phyloP scores from a whole-genome alignment of 1,284 basidiomycete genomes.

The Cutaneotrichosporon dermatis region DNA sequence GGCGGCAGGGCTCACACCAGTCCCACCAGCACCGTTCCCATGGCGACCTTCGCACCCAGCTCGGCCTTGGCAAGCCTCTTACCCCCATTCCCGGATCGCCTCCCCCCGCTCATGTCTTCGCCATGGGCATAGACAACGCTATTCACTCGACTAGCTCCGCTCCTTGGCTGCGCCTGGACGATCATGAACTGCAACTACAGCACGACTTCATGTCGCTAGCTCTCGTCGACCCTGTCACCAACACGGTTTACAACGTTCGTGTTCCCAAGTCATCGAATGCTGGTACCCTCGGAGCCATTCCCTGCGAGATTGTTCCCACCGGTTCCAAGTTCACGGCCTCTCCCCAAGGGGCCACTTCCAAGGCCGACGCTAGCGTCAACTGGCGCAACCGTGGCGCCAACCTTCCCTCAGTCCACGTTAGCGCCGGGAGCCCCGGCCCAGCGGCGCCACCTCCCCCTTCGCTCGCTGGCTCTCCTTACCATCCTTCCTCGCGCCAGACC shows the following conservation, averaged over 20 bases:
- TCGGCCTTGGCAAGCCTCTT: slow-evolving; percentile 17
- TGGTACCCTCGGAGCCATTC: background rate
- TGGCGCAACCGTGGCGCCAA: slow-evolving; percentile 24
- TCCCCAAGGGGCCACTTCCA: slow-evolving; percentile 16
- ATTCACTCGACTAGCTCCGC: slow-evolving; percentile 13
- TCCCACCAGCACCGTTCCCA: background rate
- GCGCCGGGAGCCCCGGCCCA: background rate
- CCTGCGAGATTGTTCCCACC: slow-evolving; percentile 4
- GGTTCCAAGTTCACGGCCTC: slow-evolving; percentile 5
- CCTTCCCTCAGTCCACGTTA: background rate
- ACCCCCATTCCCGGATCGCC: background rate
- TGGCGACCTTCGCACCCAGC: slow-evolving; percentile 7
- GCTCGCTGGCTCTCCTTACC: background rate
- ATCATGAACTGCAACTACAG: background rate
- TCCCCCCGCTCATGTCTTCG: background rate
- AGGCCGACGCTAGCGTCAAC: slow-evolving; percentile 40
- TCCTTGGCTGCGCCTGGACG: background rate
- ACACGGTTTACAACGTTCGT: slow-evolving; percentile 12
- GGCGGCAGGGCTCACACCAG: background rate
- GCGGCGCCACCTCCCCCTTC: background rate
- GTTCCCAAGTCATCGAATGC: slow-evolving; percentile 8
- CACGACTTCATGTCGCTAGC: slow-evolving; percentile 9
- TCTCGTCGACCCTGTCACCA: slow-evolving; percentile 16
- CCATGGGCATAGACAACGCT: slow-evolving; percentile 8
- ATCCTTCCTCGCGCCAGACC: background rate